Evolutionary conservation across 1,284 basidiomycete species (phyloP).

Genomic region (Gymnopus androsaceus): DNA sequence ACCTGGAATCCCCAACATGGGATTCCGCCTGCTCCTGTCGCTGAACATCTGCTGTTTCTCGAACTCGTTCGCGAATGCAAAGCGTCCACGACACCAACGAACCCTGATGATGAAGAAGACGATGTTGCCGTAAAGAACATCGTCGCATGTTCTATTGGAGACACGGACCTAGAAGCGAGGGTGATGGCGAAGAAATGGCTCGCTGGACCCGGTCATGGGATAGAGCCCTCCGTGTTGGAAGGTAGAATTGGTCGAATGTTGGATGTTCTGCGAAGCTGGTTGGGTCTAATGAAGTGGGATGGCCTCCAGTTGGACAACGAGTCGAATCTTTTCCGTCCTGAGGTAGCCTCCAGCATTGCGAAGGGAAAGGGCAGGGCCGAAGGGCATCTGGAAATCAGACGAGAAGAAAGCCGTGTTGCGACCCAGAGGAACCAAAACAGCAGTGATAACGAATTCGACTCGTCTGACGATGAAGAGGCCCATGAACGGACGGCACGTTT

Average conservation of each 20-base stretch:
- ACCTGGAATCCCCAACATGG: background rate
- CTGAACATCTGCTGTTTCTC: background rate
- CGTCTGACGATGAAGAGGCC: constrained; percentile 12
- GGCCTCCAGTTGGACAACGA: background rate
- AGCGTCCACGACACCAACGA: background rate
- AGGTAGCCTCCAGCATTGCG: background rate
- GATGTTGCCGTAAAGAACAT: constrained; percentile 62
- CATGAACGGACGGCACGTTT: constrained; percentile 14
- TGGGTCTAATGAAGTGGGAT: constrained; percentile 35
- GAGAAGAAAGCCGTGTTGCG: background rate
- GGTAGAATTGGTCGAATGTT: constrained; percentile 46
- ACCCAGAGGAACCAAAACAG: background rate
- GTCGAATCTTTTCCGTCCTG: background rate
- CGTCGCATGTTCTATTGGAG: constrained; percentile 49
- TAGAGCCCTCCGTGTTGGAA: constrained; percentile 31
- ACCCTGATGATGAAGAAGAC: constrained; percentile 30
- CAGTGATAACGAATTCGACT: constrained; percentile 12
- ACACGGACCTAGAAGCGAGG: constrained; percentile 43
- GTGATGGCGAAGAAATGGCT: constrained; percentile 23
- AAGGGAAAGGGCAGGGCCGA: background rate
- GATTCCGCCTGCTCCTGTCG: constrained; percentile 10
- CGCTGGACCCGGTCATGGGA: background rate
- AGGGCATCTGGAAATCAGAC: background rate
- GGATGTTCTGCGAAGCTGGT: constrained; percentile 43
- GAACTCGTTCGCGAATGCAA: background rate